phyloP scores from a whole-genome alignment of 1,139 yeast genomes.

The Schizosaccharomyces versatilis region DNA sequence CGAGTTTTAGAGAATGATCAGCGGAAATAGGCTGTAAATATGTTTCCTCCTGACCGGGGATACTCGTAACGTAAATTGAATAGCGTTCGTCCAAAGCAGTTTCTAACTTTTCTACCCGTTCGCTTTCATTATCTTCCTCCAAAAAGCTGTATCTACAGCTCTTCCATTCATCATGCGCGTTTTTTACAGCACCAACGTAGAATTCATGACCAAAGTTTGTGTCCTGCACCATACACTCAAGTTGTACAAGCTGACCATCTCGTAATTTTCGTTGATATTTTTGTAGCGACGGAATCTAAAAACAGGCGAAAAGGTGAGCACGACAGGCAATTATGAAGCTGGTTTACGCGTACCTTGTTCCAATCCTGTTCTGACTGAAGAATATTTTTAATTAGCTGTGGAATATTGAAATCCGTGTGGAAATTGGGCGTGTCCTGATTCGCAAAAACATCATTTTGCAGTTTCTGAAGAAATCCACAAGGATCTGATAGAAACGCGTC shows the following conservation, averaged over 20 bases:
- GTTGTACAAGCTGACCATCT: background rate
- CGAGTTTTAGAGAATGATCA: background rate
- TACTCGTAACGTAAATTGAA: slow-evolving; percentile 1
- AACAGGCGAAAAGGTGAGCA: too few species aligned
- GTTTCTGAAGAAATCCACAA: too few species aligned
- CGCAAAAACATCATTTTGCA: too few species aligned
- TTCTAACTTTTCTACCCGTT: background rate
- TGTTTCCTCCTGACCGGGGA: slow-evolving; percentile 4
- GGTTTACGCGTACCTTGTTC: too few species aligned
- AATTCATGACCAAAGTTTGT: slow-evolving; percentile 5
- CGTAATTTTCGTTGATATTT: background rate
- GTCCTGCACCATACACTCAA: slow-evolving; percentile 5
- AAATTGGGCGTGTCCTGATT: too few species aligned
- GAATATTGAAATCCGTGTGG: too few species aligned
- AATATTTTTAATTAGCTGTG: too few species aligned
- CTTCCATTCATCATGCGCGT: background rate
- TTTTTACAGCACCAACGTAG: slow-evolving; percentile 4
- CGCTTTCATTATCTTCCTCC: background rate
- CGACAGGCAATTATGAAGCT: too few species aligned
- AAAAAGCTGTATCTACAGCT: background rate
- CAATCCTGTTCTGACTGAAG: too few species aligned
- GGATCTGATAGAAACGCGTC: too few species aligned
- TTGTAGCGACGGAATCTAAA: too few species aligned
- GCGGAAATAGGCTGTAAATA: background rate
- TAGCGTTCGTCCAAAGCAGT: slow-evolving; percentile 3